These are phyloP conservation scores for Hemileia vastatrix DNA, from an alignment of 1,284 basidiomycete species.

Conservation along the genomic window DNA sequence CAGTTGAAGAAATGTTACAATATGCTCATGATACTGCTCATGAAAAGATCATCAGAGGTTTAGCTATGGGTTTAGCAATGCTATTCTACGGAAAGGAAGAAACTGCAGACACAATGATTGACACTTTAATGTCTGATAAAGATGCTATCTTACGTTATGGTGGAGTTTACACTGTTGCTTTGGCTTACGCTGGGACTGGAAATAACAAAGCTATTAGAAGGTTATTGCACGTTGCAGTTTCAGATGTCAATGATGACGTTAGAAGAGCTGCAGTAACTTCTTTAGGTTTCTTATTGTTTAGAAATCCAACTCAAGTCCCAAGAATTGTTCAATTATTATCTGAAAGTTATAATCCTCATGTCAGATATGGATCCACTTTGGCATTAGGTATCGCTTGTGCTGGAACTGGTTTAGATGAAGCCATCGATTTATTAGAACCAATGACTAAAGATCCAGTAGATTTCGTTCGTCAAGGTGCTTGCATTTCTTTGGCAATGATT, in stretches of 20 bases:
- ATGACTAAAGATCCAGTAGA: constrained; percentile 44
- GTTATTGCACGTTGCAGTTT: constrained; percentile 41
- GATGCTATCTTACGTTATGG: constrained; percentile 43
- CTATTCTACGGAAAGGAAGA: constrained; percentile 43
- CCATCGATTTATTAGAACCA: constrained; percentile 41
- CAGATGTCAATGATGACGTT: constrained; percentile 43
- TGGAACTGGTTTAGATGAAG: constrained; percentile 42
- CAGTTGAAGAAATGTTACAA: constrained; percentile 44
- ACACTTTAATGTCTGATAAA: constrained; percentile 39
- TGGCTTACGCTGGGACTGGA: constrained; percentile 44
- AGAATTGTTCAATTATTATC: constrained; percentile 43
- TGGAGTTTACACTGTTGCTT: constrained; percentile 42
- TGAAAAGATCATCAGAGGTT: constrained; percentile 44
- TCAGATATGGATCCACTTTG: constrained; percentile 43
- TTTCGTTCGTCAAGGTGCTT: constrained; percentile 43
- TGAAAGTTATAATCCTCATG: constrained; percentile 44
- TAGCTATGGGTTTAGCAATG: constrained; percentile 42
- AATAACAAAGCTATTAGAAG: constrained; percentile 42
- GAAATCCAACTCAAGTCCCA: constrained; percentile 43
- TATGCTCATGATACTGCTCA: constrained; percentile 45
- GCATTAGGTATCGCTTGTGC: constrained; percentile 44
- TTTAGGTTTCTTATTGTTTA: constrained; percentile 43
- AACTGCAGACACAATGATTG: constrained; percentile 39
- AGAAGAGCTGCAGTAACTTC: constrained; percentile 42
- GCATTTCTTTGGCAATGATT: constrained; percentile 41